A percentile compares a stretch with the other conserved stretches of the same genome.
Conservation (phyloP, 768 basidiomycete species). For the Kwoniella botswanensis region DNA sequence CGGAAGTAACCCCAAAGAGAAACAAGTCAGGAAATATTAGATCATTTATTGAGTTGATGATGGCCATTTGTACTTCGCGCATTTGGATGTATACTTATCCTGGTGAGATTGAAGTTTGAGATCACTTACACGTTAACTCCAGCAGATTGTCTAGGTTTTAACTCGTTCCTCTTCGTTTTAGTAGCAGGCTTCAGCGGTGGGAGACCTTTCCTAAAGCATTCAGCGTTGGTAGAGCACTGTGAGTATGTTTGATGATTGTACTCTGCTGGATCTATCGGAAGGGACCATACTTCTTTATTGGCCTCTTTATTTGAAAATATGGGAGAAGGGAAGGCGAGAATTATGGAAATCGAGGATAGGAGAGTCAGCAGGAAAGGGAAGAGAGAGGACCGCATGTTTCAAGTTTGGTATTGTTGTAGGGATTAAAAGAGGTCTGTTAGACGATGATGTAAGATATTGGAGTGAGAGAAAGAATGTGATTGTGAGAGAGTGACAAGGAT, state of each 20-base stretch:
- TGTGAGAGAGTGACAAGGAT: too few relatives aligned
- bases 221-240: slow-evolving; percentile 4
- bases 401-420: too few relatives aligned
- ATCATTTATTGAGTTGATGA: too few relatives aligned
- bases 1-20: background rate
- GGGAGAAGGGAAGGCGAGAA: background rate
- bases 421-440: too few relatives aligned
- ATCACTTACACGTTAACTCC: background rate
- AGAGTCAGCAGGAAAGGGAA: background rate
- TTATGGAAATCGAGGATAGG: background rate
- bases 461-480: too few relatives aligned
- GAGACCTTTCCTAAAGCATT: slow-evolving; percentile 3
- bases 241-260: background rate
- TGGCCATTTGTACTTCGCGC: too few relatives aligned
- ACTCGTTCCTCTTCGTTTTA: background rate
- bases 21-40: too few relatives aligned
- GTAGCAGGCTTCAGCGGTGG: background rate
- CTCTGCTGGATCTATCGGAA: background rate
- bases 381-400: background rate
- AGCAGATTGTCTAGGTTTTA: slow-evolving; percentile 3
- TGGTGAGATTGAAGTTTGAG: background rate
- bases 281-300: background rate
- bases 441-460: too few relatives aligned
- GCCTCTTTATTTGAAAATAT: background rate
- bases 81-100: background rate